phyloP scores from a whole-genome alignment of 495 filamentous ascomycete genomes.

The Lasiosphaeriaceae sp. region DNA sequence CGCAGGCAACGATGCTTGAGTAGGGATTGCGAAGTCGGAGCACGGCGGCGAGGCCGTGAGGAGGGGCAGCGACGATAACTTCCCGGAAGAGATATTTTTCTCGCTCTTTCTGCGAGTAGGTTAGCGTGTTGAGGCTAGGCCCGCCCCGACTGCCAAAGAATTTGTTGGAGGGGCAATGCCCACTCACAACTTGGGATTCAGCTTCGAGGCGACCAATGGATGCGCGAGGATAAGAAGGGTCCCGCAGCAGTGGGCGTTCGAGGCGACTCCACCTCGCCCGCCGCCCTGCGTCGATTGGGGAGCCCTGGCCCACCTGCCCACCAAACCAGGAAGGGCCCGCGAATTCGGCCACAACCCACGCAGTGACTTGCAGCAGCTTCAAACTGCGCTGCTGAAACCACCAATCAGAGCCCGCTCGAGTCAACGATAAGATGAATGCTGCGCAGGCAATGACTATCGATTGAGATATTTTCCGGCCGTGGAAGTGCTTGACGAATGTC shows the following conservation, averaged over 20 bases:
- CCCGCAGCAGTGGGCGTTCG: background rate
- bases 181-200: background rate
- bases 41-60: background rate
- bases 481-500: background rate
- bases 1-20: background rate
- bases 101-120: background rate
- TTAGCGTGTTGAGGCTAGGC: no score
- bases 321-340: slow-evolving; percentile 2
- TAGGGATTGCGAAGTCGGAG: background rate
- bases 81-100: background rate
- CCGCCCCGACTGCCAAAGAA: background rate
- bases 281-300: background rate
- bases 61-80: background rate
- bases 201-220: slow-evolving; percentile 17
- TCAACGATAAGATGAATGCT: slow-evolving; percentile 5
- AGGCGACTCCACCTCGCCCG: background rate
- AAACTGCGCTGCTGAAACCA: background rate
- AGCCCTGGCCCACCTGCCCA: background rate
- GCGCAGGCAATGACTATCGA: background rate
- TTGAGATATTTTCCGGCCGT: background rate
- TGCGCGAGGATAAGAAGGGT: slow-evolving; percentile 10
- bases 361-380: background rate
- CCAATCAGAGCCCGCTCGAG: background rate
- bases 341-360: background rate
- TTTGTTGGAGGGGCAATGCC: background rate